Evolutionary conservation across 208 protist species (phyloP).

Genomic region (Herpetomonas samuelpessoai): DNA sequence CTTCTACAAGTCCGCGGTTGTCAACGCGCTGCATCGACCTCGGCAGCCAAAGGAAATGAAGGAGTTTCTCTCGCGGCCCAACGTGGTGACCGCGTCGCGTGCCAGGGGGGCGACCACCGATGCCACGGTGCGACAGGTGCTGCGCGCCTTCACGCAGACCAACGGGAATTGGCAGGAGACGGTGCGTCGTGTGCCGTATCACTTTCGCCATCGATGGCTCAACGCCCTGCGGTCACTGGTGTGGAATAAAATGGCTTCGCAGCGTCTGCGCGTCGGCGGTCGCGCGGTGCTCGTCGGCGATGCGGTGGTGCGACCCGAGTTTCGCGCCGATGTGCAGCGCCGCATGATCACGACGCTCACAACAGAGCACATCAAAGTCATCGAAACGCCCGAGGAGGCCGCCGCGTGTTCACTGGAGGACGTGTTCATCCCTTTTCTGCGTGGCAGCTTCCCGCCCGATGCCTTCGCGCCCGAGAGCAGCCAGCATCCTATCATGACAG

Average conservation of each 20-base stretch:
- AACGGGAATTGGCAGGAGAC: conserved; percentile 66
- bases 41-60: conserved; percentile 51
- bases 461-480: conserved; percentile 58
- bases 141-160: conserved; percentile 57
- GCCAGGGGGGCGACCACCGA: conserved; percentile 65
- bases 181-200: conserved; percentile 61
- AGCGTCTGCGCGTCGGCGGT: conserved; percentile 35
- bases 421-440: conserved; percentile 81
- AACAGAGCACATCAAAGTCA: conserved; percentile 70
- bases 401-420: conserved; percentile 56
- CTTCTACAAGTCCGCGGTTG: conserved; percentile 71
- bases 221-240: conserved; percentile 69
- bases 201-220: conserved; percentile 75
- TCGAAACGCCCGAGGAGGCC: conserved; percentile 42
- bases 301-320: conserved; percentile 61
- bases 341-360: conserved; percentile 67
- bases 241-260: conserved; percentile 84
- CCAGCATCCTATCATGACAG: conserved; percentile 74
- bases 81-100: conserved; percentile 55
- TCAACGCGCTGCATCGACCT: conserved; percentile 74
- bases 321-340: conserved; percentile 49
- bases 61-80: conserved; percentile 64
- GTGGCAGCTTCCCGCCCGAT: conserved; percentile 57
- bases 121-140: conserved; percentile 55
- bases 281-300: conserved; percentile 63